Evolutionary conservation across 345 rosid species (phyloP), one percentile per base, ranked within the genome.

Genomic region (Euphorbia lathyris): DNA sequence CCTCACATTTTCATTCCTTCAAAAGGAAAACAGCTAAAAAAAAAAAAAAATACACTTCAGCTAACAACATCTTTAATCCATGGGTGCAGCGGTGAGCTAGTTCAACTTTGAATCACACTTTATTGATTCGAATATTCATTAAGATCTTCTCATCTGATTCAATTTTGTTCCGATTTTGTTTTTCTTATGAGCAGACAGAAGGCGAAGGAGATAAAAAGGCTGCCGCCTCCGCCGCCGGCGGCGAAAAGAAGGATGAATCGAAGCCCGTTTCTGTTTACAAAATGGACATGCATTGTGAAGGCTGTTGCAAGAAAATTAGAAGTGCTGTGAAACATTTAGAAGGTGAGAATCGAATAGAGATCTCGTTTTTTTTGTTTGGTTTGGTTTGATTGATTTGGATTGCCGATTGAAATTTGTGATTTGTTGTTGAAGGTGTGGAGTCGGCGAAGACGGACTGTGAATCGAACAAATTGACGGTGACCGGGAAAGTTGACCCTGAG

Each of bases 261-360:
- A 72, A 42, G 2, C 52, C 43, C 57, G 75, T 83, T 58, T 83
- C 83, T 74, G 88, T 91, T 29, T 72, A 86, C 85, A 91, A 87
- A 83, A 70, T 77, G 68, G 91, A 90, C 63, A 77, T 95, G 84
- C 97, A 90, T 84, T 95, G 99, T 38, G 93, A 91, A 64, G 97
- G 96, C 19, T 95, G 99, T 51, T 97, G 96, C 29, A 90, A 87
- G 85, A 77, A 77, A 65, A 38, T 77, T 32, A 65, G 42, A 51
- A 73, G 66, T 57, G 74, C 66, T 5, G 77, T 77, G 2, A 77
- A 58, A 13, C 71, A 29, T 52, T 63, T 77, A 36, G 81, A 68
- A n/a, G 81, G 81, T 77, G 52, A 53, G 55, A 23, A 61, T 13
- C n/a, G 22, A 5, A 11, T 30, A 61, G 0, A 2, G 19, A 61